These are phyloP conservation scores for Psilocybe mexicana DNA, from an alignment of 1,284 basidiomycete species.

Conservation along the genomic window DNA sequence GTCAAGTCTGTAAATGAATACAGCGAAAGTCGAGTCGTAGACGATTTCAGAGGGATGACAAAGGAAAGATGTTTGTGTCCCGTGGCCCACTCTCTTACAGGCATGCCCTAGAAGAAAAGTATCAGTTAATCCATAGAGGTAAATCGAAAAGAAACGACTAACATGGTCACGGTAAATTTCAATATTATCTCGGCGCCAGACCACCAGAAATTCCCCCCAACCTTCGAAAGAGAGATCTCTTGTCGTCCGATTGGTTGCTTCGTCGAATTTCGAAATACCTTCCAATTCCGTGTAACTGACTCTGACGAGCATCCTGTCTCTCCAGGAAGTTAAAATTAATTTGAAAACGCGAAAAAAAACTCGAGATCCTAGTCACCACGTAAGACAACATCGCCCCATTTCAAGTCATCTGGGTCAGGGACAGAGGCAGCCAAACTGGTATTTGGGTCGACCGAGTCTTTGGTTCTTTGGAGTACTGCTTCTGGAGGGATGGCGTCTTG, in stretches of 20 bases:
- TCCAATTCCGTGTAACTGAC: slow-evolving; percentile 61
- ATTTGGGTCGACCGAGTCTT: slow-evolving; percentile 45
- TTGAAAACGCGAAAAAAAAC: background rate
- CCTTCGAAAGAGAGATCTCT: slow-evolving; percentile 64
- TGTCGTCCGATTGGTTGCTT: slow-evolving; percentile 61
- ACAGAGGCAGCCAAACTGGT: slow-evolving; percentile 63
- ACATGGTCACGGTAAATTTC: slow-evolving; percentile 85
- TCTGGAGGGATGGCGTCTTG: slow-evolving; percentile 49
- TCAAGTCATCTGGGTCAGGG: slow-evolving; percentile 24
- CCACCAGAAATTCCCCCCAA: slow-evolving; percentile 79
- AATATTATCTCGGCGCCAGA: slow-evolving; percentile 70
- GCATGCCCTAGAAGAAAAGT: slow-evolving; percentile 46
- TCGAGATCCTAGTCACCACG: slow-evolving; percentile 48
- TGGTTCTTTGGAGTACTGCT: slow-evolving; percentile 59
- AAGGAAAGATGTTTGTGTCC: slow-evolving; percentile 72
- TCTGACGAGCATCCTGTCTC: slow-evolving; percentile 85
- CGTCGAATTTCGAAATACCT: slow-evolving; percentile 64
- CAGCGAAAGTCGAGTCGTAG: slow-evolving; percentile 66
- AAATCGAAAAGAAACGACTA: slow-evolving; percentile 25
- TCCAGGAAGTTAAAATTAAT: slow-evolving; percentile 19
- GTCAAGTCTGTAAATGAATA: slow-evolving; percentile 83
- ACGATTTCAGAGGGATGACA: slow-evolving; percentile 63
- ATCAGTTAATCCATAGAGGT: background rate
- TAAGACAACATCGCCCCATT: slow-evolving; percentile 53
- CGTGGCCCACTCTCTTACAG: slow-evolving; percentile 59